Base-by-base conservation (phyloP, 192 early-diverging fungal genomes). In the Coemansia interrupta region DNA sequence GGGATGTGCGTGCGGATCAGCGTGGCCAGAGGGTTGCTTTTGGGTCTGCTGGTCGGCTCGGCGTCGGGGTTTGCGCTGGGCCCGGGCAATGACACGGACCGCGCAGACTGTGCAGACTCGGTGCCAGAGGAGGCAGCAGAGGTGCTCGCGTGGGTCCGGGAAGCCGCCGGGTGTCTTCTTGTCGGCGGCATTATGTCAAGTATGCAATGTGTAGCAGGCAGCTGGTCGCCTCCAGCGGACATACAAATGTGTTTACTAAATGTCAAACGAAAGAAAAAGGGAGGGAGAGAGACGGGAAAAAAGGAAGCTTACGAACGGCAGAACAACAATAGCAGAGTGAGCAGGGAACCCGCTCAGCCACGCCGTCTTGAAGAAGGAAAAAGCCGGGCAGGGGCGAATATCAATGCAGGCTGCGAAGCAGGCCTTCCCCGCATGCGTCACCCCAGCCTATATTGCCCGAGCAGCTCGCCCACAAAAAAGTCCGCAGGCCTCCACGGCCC, bases 151-250 rank as follows among this genome's bases (percentile, higher is more conserved):
- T 36, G 32, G 9, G 5, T 36, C 32, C 32, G 32, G 10, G 32
- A 36, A 36, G 32, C 2, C 1, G 10, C 32, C 32, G 3, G 32
- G 0, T 36, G 36, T 39, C 40, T 28, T 13, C 32, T 30, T 13
- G 28, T 54, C 18, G 51, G 28, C 28, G 58, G 47, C 73, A 70
- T 77, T 28, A 78, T 60, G 49, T 66, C 63, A 43, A 78, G 57
- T 44, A 44, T 58, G 56, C 70, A 78, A 57, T 78, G 70, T 24
- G 52, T 13, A 11, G 57, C 42, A 26, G 58, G 6, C 18, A 28
- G 59, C 10, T 26, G 38, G 38, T 50, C 48, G 2, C 59, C 55
- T 43, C 52, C 57, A 50, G 14, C 13, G 20, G 8, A 38, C 10
- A 54, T 19, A 12, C 10, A 39, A 54, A 54, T 32, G 36, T 32